These are phyloP conservation scores for Cryptosporidium sp. DNA, from an alignment of 169 alveolate species.

Conservation along the genomic window DNA sequence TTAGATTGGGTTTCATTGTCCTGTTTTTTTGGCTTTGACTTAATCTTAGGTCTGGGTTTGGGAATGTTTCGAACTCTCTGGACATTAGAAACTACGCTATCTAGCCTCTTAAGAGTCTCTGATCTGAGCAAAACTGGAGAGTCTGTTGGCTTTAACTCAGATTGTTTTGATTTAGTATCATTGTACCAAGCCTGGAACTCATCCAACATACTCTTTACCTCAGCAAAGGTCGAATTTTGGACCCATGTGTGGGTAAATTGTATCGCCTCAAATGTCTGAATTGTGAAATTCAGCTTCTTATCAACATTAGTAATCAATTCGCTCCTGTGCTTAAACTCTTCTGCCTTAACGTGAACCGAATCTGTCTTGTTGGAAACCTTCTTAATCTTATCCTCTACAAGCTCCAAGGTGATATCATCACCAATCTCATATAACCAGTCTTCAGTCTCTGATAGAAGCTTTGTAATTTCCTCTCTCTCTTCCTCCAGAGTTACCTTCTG, in stretches of 20 bases:
- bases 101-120: conserved; percentile 11
- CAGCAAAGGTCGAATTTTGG: conserved; percentile 58
- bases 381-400: conserved; percentile 35
- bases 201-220: conserved; percentile 30
- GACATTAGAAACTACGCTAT: conserved; percentile 12
- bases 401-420: conserved; percentile 15
- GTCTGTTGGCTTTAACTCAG: conserved; percentile 33
- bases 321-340: conserved; percentile 37
- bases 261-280: conserved; percentile 41
- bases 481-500: conserved; percentile 55
- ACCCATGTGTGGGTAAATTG: conserved; percentile 72
- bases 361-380: conserved; percentile 28
- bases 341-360: conserved; percentile 30
- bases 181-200: conserved; percentile 56
- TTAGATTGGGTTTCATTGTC: neutral
- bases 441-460: conserved; percentile 29
- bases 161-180: conserved; percentile 18
- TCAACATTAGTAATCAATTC: conserved; percentile 41
- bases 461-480: conserved; percentile 37
- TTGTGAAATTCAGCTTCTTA: conserved; percentile 35
- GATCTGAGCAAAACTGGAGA: conserved; percentile 44
- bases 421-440: conserved; percentile 74
- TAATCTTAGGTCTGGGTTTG: conserved; percentile 69
- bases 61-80: conserved; percentile 45
- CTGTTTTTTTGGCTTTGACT: conserved; percentile 26